Conservation (phyloP, 1,139 yeast genomes). For the Meyerozyma guilliermondii region DNA sequence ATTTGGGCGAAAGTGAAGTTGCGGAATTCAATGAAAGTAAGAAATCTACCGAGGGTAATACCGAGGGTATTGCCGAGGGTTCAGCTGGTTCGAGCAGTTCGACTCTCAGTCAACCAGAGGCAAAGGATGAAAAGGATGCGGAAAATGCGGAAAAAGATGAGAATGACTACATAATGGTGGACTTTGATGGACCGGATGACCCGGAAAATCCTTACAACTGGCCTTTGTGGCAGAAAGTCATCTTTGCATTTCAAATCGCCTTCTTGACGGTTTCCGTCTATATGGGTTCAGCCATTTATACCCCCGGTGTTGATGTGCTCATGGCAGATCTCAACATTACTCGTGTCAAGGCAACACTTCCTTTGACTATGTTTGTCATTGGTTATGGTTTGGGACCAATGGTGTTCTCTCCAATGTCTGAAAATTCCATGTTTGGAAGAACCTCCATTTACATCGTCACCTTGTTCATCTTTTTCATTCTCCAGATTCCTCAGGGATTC, state of each 20-base stretch:
- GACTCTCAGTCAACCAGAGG: not conserved
- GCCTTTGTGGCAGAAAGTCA: conserved; percentile 4
- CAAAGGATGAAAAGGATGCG: not conserved
- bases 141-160: not conserved
- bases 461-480: conserved; percentile 24
- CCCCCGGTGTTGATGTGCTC: conserved; percentile 6
- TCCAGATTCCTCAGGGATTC: conserved; percentile 33
- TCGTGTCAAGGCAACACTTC: conserved; percentile 4
- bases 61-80: no score
- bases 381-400: conserved; percentile 9
- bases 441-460: conserved; percentile 31
- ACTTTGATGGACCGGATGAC: conserved; percentile 7
- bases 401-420: conserved; percentile 7
- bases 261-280: conserved; percentile 6
- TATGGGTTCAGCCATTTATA: conserved; percentile 7
- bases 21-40: not conserved
- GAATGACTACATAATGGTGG: conserved; percentile 2
- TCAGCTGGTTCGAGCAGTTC: not conserved
- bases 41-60: no score
- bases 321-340: conserved; percentile 4
- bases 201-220: conserved; percentile 8
- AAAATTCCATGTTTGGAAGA: conserved; percentile 42
- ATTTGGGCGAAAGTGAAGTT: conserved; percentile 9
- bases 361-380: conserved; percentile 7
- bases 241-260: conserved; percentile 2